Conservation (phyloP, 1,139 yeast genomes). For the Waltiozyma sp. region DNA sequence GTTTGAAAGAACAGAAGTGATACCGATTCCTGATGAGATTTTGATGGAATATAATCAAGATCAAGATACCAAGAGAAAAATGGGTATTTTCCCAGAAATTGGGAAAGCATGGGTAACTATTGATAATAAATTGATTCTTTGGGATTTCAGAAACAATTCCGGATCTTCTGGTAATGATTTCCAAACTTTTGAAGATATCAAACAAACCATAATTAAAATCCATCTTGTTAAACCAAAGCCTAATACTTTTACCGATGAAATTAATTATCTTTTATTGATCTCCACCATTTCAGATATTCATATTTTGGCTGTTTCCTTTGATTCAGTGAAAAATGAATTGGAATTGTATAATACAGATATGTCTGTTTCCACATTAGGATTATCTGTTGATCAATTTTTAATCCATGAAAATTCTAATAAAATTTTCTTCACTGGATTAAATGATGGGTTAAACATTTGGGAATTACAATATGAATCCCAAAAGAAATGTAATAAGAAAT, state of each 20-base stretch:
- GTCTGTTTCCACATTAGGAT: slow-evolving; percentile 69
- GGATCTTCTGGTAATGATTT: slow-evolving; percentile 36
- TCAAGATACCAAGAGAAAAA: slow-evolving; percentile 48
- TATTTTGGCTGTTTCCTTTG: slow-evolving; percentile 59
- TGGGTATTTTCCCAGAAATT: slow-evolving; percentile 79
- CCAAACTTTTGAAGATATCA: slow-evolving; percentile 72
- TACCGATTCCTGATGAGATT: slow-evolving; percentile 74
- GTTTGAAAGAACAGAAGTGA: slow-evolving; percentile 58
- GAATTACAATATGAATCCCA: slow-evolving; percentile 84
- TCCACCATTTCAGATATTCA: slow-evolving; percentile 76
- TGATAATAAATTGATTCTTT: slow-evolving; percentile 71
- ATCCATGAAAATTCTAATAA: slow-evolving; percentile 60
- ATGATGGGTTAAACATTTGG: slow-evolving; percentile 79
- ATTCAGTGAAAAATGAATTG: slow-evolving; percentile 35
- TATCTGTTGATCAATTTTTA: slow-evolving; percentile 55
- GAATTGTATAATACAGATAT: slow-evolving; percentile 78
- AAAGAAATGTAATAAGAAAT: slow-evolving; percentile 71
- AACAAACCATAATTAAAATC: slow-evolving; percentile 68
- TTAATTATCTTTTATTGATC: slow-evolving; percentile 60
- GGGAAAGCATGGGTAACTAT: slow-evolving; percentile 82
- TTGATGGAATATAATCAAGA: slow-evolving; percentile 61
- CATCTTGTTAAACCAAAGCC: slow-evolving; percentile 69
- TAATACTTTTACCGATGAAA: slow-evolving; percentile 69
- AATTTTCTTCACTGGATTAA: slow-evolving; percentile 68
- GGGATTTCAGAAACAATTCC: slow-evolving; percentile 53